Conservation (phyloP, 495 filamentous ascomycete genomes). For the Daldinia grandis region DNA sequence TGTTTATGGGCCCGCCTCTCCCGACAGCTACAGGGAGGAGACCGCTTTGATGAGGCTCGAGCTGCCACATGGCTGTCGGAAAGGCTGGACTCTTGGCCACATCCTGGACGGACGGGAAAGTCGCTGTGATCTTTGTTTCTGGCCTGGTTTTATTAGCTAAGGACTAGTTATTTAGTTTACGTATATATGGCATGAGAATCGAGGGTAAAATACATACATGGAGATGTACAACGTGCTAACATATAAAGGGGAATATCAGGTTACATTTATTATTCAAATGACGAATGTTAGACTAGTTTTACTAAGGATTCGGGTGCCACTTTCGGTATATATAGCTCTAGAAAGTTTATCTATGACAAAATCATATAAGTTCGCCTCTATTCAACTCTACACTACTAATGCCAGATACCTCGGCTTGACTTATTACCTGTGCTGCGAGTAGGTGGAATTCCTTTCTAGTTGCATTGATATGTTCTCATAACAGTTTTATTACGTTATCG, state of each 20-base stretch:
- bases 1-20: conserved; percentile 73
- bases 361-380: background rate
- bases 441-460: background rate
- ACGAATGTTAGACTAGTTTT: background rate
- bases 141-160: conserved; percentile 7
- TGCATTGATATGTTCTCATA: background rate
- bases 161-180: background rate
- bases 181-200: background rate
- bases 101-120: conserved; percentile 52
- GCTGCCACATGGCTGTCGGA: conserved; percentile 65
- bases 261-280: background rate
- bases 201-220: background rate
- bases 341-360: background rate
- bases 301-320: background rate
- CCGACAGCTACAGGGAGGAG: conserved; percentile 66
- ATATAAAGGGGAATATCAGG: background rate
- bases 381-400: background rate
- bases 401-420: background rate
- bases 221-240: background rate
- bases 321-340: background rate
- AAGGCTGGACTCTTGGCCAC: conserved; percentile 55
- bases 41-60: conserved; percentile 67
- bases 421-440: background rate
- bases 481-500: too few relatives aligned
- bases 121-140: conserved; percentile 1